phyloP scores from a whole-genome alignment of 1,284 basidiomycete species.

The Ganoderma lingzhi region DNA sequence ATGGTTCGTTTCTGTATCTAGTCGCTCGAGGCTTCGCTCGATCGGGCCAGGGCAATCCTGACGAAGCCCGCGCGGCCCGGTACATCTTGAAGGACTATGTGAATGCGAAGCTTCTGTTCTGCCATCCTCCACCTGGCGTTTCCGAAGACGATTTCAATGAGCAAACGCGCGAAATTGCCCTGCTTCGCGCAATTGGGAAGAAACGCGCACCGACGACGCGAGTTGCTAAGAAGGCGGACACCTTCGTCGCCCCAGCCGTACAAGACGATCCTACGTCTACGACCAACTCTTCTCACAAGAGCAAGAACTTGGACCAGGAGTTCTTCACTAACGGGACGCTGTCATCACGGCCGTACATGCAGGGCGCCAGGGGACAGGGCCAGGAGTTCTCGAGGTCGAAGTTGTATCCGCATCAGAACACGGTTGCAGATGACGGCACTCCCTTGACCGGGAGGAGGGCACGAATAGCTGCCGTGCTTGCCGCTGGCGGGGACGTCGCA shows the following conservation, averaged over 20 bases:
- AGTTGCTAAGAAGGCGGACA: constrained; percentile 85
- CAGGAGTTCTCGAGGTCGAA: constrained; percentile 69
- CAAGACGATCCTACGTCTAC: constrained; percentile 40
- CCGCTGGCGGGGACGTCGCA: constrained; percentile 49
- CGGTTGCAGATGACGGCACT: constrained; percentile 80
- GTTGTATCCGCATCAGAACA: constrained; percentile 84
- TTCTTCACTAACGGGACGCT: constrained; percentile 78
- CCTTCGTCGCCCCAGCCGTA: constrained; percentile 60
- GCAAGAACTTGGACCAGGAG: constrained; percentile 78
- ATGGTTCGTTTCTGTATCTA: constrained; percentile 43
- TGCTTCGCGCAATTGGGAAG: constrained; percentile 69
- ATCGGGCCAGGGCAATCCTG: constrained; percentile 96
- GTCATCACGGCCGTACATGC: constrained; percentile 68
- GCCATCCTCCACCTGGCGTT: constrained; percentile 85
- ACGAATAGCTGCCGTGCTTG: constrained; percentile 55
- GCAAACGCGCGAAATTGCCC: constrained; percentile 69
- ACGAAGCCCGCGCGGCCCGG: constrained; percentile 94
- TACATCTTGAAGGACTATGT: constrained; percentile 98
- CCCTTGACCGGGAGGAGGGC: constrained; percentile 58
- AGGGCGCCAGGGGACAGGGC: constrained; percentile 66
- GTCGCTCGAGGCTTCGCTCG: constrained; percentile 95
- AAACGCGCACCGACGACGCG: constrained; percentile 89
- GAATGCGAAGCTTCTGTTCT: constrained; percentile 92
- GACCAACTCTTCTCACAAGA: constrained; percentile 52
- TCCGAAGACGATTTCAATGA: constrained; percentile 83